phyloP scores from a whole-genome alignment of 2,329 filamentous ascomycete species.

The Hypoxylon sp. region DNA sequence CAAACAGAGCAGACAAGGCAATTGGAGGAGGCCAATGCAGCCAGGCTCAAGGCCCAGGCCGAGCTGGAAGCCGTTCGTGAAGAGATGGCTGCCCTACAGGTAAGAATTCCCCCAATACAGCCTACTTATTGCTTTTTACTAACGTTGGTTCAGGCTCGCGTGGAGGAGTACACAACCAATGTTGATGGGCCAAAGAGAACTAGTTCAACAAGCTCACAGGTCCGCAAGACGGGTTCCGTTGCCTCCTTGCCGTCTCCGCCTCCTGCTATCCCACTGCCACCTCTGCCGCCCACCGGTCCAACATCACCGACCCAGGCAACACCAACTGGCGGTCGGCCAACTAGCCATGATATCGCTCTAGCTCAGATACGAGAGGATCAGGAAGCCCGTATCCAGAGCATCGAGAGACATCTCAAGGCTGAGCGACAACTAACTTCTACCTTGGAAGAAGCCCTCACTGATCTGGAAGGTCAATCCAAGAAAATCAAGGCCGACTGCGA shows the following conservation, averaged over 20 bases:
- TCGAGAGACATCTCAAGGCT: slow-evolving; percentile 95
- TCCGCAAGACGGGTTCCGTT: slow-evolving; percentile 88
- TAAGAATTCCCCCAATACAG: slow-evolving; percentile 59
- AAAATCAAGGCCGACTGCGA: slow-evolving; percentile 94
- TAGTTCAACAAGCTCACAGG: slow-evolving; percentile 74
- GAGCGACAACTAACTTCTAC: slow-evolving; percentile 97
- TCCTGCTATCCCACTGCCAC: slow-evolving; percentile 94
- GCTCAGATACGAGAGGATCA: slow-evolving; percentile 93
- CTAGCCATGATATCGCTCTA: slow-evolving; percentile 83
- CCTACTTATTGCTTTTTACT: slow-evolving; percentile 40
- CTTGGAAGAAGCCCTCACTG: slow-evolving; percentile 93
- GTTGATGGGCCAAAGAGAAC: slow-evolving; percentile 66
- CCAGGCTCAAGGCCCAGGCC: slow-evolving; percentile 72
- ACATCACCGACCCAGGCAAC: slow-evolving; percentile 64
- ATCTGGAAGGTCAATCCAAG: slow-evolving; percentile 91
- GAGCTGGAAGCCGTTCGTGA: slow-evolving; percentile 78
- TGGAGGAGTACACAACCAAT: slow-evolving; percentile 48
- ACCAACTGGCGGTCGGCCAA: slow-evolving; percentile 75
- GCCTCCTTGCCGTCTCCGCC: slow-evolving; percentile 91
- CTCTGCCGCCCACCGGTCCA: slow-evolving; percentile 76
- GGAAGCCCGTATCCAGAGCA: slow-evolving; percentile 92
- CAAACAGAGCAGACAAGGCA: slow-evolving; percentile 81
- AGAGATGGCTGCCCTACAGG: slow-evolving; percentile 83
- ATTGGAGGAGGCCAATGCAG: slow-evolving; percentile 82
- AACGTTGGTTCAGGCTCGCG: slow-evolving; percentile 52